phyloP scores from a whole-genome alignment of 768 basidiomycete species.

The Tremella mesenterica region DNA sequence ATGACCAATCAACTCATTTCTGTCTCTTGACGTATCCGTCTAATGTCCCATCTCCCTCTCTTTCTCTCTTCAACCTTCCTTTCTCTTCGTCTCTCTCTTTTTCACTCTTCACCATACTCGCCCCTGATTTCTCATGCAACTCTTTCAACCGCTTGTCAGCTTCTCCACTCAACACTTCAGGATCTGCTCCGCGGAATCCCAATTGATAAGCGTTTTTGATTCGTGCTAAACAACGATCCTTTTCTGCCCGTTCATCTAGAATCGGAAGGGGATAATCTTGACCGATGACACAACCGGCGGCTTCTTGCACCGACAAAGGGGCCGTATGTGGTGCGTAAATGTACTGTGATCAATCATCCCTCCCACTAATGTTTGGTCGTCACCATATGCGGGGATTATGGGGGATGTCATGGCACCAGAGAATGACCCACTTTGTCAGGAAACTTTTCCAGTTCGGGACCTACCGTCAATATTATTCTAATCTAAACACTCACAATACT shows the following conservation, averaged over 20 bases:
- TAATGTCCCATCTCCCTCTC: constrained; percentile 15
- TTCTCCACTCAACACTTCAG: constrained; percentile 40
- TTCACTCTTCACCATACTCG: constrained; percentile 5
- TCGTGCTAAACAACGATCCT: constrained; percentile 35
- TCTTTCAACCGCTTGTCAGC: constrained; percentile 28
- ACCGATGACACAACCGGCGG: constrained; percentile 45
- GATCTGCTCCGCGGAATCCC: constrained; percentile 39
- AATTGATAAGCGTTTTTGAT: constrained; percentile 43
- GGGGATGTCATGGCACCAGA: background rate
- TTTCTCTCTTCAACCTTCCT: constrained; percentile 11
- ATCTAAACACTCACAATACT: constrained; percentile 34
- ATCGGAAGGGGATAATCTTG: constrained; percentile 45
- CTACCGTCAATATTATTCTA: constrained; percentile 5
- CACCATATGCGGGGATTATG: background rate
- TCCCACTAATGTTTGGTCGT: background rate
- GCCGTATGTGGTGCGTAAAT: constrained; percentile 46
- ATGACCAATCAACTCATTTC: too few species aligned
- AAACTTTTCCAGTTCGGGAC: constrained; percentile 45
- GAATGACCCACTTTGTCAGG: constrained; percentile 43
- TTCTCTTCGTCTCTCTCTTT: constrained; percentile 16
- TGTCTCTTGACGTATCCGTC: constrained; percentile 24
- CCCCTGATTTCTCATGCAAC: constrained; percentile 27
- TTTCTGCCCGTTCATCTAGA: constrained; percentile 42
- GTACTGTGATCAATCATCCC: constrained; percentile 20
- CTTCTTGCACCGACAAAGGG: constrained; percentile 36